phyloP scores from a whole-genome alignment of 2,329 filamentous ascomycete genomes.

The Botrytis tulipae region DNA sequence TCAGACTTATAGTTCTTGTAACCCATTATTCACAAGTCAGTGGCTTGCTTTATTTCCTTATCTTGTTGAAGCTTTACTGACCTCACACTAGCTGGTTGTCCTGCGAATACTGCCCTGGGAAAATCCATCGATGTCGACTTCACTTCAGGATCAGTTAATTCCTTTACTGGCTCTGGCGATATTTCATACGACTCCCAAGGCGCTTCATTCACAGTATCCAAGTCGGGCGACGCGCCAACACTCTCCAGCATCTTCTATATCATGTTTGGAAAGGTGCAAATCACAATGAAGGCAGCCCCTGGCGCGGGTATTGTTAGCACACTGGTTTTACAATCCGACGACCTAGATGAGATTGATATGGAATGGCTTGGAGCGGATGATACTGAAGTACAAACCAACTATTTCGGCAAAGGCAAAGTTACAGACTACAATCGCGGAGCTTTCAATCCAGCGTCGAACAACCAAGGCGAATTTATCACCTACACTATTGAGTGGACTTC shows the following conservation, averaged over 20 bases:
- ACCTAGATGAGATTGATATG: slow-evolving; percentile 93
- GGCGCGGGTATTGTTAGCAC: slow-evolving; percentile 92
- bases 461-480: slow-evolving; percentile 74
- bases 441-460: slow-evolving; percentile 67
- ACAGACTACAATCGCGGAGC: slow-evolving; percentile 83
- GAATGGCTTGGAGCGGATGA: slow-evolving; percentile 86
- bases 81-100: slow-evolving; percentile 55
- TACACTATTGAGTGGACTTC: slow-evolving; percentile 93
- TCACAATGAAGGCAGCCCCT: slow-evolving; percentile 80
- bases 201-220: slow-evolving; percentile 74
- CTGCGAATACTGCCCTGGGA: slow-evolving; percentile 75
- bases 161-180: slow-evolving; percentile 69
- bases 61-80: slow-evolving; percentile 21
- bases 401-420: slow-evolving; percentile 90
- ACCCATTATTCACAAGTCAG: slow-evolving; percentile 47
- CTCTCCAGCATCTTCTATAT: slow-evolving; percentile 94
- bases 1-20: slow-evolving; percentile 56
- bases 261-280: slow-evolving; percentile 94
- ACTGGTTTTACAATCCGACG: slow-evolving; percentile 85
- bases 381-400: slow-evolving; percentile 88
- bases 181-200: slow-evolving; percentile 76
- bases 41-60: slow-evolving; percentile 10
- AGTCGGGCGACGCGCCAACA: slow-evolving; percentile 80
- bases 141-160: slow-evolving; percentile 70
- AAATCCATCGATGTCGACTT: slow-evolving; percentile 85